phyloP scores from a whole-genome alignment of 2,329 filamentous ascomycete genomes.

The Phaeosphaeria sp. region DNA sequence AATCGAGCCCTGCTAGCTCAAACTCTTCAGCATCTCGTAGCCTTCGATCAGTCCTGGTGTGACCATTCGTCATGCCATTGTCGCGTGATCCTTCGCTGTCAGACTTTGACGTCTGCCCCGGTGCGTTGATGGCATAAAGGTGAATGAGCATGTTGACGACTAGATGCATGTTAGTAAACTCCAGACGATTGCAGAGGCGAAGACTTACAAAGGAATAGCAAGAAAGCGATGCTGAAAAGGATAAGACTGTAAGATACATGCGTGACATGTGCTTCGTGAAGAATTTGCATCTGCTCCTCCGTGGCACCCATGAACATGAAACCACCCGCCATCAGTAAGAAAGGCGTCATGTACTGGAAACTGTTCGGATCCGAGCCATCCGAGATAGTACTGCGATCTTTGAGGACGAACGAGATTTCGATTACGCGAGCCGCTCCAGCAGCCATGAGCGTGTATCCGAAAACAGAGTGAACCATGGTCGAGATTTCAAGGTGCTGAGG shows the following conservation, averaged over 20 bases:
- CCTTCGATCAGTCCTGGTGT: slow-evolving; percentile 60
- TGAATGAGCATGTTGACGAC: slow-evolving; percentile 84
- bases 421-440: slow-evolving; percentile 84
- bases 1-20: slow-evolving; percentile 88
- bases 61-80: slow-evolving; percentile 29
- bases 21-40: slow-evolving; percentile 88
- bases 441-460: slow-evolving; percentile 95
- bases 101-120: slow-evolving; percentile 48
- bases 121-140: slow-evolving; percentile 74
- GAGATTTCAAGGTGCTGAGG: slow-evolving; percentile 84
- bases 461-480: slow-evolving; percentile 85
- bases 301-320: slow-evolving; percentile 98
- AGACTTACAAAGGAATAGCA: slow-evolving; percentile 81
- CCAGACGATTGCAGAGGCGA: neutral
- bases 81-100: slow-evolving; percentile 43
- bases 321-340: slow-evolving; percentile 85
- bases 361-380: slow-evolving; percentile 74
- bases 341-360: slow-evolving; percentile 74
- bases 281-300: slow-evolving; percentile 89
- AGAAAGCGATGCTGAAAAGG: slow-evolving; percentile 85
- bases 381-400: slow-evolving; percentile 71
- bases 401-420: slow-evolving; percentile 87
- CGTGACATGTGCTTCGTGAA: slow-evolving; percentile 76
- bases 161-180: slow-evolving; percentile 36
- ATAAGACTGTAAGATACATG: slow-evolving; percentile 94